These are phyloP conservation scores for Magnusiomyces tetraspermus DNA, from an alignment of 1,139 yeast species.

Conservation along the genomic window DNA sequence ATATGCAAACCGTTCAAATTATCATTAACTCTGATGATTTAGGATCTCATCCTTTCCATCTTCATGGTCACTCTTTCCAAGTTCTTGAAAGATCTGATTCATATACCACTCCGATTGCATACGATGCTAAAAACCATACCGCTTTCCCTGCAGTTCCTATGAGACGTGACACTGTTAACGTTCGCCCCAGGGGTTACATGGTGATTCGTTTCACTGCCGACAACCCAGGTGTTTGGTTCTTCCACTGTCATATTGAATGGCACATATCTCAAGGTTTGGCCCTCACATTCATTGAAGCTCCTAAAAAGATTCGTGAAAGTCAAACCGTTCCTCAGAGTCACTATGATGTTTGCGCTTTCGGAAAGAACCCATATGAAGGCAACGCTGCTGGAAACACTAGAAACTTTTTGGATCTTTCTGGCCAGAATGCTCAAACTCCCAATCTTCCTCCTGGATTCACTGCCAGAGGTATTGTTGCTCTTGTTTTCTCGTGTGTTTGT, in stretches of 20 bases:
- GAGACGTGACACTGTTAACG: slow-evolving; percentile 58
- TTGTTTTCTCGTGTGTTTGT: slow-evolving; percentile 66
- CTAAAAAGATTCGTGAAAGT: slow-evolving; percentile 46
- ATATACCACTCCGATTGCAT: slow-evolving; percentile 44
- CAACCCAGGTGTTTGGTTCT: slow-evolving; percentile 88
- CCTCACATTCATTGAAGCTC: slow-evolving; percentile 65
- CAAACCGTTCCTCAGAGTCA: slow-evolving; percentile 47
- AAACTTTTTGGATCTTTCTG: slow-evolving; percentile 56
- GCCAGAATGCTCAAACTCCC: slow-evolving; percentile 58
- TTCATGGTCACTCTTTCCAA: slow-evolving; percentile 77
- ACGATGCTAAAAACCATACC: slow-evolving; percentile 42
- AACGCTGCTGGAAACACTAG: slow-evolving; percentile 77
- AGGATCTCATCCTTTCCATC: slow-evolving; percentile 82
- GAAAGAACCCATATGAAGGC: slow-evolving; percentile 46
- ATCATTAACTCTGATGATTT: slow-evolving; percentile 62
- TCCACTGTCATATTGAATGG: slow-evolving; percentile 96
- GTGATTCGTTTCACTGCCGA: slow-evolving; percentile 58
- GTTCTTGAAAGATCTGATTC: slow-evolving; percentile 47
- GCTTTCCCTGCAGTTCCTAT: slow-evolving; percentile 55
- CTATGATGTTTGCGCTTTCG: slow-evolving; percentile 47
- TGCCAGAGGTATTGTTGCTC: slow-evolving; percentile 78
- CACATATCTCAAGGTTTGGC: slow-evolving; percentile 85
- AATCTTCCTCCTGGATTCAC: slow-evolving; percentile 82
- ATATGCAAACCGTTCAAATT: slow-evolving; percentile 54
- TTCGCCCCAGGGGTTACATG: slow-evolving; percentile 60